Base-by-base conservation (phyloP, 306 rosid species). In the Sindora glabra region DNA sequence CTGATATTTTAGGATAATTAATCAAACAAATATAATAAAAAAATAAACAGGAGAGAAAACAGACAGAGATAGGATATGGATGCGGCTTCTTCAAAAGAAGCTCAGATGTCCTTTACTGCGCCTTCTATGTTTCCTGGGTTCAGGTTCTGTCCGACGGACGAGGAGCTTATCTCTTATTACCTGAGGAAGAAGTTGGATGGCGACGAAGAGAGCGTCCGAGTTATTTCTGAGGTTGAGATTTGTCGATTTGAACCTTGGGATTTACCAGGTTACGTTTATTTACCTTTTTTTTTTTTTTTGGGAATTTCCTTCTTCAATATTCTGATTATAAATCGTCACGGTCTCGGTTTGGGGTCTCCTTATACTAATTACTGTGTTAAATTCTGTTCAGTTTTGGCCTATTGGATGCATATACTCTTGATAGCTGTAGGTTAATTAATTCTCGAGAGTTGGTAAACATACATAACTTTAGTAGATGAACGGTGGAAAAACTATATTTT, bases 181-280 rank as follows among this genome's bases (percentile, higher is more conserved):
- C 94, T 92, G 3, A 65, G 71, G 63, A 88, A 89, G 59, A 92
- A 92, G 74, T 5, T 89, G 14, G 77, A 78, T 0, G 90, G 88
- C 9, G 69, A 79, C 10, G 79, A 80, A 30, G 76, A 73, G 11
- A 72, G 81, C 55, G 96, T 86, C 24, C 90, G 81, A 42, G 94
- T 92, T 37, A 81, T 92, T 70, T 52, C 95, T 10, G 90, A 92
- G 69, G 64, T 92, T 56, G 99, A 88, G 41, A 74, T 92, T 48
- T 92, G 99, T 62, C 88, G 60, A 63, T 73, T 25, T 73, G 99
- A 92, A 65, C 99, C 99, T 29, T 92, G 99, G 94, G 95, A 86
- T 62, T 73, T 92, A 49, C 96, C 96, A 53, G 98, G 98, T 80
- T 44, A 17, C 10, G 3, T 42, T 46, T 41, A 15, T 16, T 10